Percentiles rank a stretch among this genome's conserved stretches.
Conservation (phyloP, 176 grass and related monocot genomes). For the Melocanna baccifera region DNA sequence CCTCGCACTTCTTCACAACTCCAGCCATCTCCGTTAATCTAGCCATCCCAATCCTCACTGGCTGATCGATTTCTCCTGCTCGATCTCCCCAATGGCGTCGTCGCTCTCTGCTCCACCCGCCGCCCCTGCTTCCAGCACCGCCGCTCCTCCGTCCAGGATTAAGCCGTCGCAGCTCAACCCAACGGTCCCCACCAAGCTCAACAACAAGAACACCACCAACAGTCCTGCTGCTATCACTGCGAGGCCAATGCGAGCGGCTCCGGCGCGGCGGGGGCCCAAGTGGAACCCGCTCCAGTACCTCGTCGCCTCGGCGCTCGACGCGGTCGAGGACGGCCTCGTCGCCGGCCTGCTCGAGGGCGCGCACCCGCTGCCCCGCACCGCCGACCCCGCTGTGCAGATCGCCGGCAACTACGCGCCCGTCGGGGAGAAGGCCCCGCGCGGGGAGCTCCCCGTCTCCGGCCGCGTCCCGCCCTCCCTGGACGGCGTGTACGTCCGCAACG, state of each 20-base stretch:
- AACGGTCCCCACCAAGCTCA: neutral
- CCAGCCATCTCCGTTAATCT: neutral
- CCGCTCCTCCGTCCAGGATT: neutral
- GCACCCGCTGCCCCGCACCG: slow-evolving; percentile 47
- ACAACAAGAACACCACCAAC: neutral
- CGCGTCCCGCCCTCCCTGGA: slow-evolving; percentile 41
- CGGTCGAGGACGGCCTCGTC: slow-evolving; percentile 49
- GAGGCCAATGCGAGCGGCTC: slow-evolving; percentile 23
- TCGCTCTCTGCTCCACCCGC: slow-evolving; percentile 16
- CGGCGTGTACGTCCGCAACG: slow-evolving; percentile 83
- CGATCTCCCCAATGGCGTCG: slow-evolving; percentile 11
- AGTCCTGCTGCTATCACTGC: neutral
- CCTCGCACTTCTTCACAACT: neutral
- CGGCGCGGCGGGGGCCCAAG: neutral
- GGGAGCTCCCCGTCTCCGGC: slow-evolving; percentile 40
- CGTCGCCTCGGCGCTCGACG: slow-evolving; percentile 54
- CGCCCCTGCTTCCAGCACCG: neutral
- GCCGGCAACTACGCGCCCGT: slow-evolving; percentile 85
- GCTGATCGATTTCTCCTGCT: no score
- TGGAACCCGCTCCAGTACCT: slow-evolving; percentile 65
- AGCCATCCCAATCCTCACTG: neutral
- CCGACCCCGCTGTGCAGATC: slow-evolving; percentile 77
- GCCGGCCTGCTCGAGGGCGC: slow-evolving; percentile 48
- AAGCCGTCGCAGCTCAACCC: neutral
- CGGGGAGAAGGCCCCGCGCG: slow-evolving; percentile 29